Evolutionary conservation across 495 filamentous ascomycete genomes (phyloP).

Genomic region (Hamigera avellanea): DNA sequence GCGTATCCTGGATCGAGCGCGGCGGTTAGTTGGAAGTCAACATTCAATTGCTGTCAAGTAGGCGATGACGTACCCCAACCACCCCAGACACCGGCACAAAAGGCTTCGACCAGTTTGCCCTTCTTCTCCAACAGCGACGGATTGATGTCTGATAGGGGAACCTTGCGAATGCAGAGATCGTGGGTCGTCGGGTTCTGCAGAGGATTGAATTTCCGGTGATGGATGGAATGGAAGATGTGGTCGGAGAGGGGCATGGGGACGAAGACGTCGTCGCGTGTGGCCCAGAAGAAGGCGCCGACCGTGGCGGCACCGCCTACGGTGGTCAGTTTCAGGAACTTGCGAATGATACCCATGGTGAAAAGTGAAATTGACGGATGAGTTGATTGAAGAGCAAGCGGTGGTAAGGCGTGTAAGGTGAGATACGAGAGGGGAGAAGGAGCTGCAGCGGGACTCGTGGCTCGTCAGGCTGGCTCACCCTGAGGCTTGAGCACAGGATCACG

Average conservation of each 20-base stretch:
- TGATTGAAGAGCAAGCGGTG: too few relatives aligned
- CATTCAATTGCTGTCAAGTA: background rate
- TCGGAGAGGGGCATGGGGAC: slow-evolving; percentile 43
- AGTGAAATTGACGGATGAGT: too few relatives aligned
- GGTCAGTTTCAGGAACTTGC: slow-evolving; percentile 27
- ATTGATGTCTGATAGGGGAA: slow-evolving; percentile 51
- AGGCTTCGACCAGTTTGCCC: slow-evolving; percentile 46
- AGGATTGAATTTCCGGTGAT: slow-evolving; percentile 48
- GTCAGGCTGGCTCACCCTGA: too few relatives aligned
- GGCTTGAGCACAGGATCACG: too few relatives aligned
- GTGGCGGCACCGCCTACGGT: slow-evolving; percentile 30
- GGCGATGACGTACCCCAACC: slow-evolving; percentile 41
- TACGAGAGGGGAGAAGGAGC: too few relatives aligned
- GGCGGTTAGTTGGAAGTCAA: background rate
- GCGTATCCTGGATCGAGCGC: slow-evolving; percentile 40
- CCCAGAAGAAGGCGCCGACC: slow-evolving; percentile 28
- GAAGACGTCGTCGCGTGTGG: slow-evolving; percentile 34
- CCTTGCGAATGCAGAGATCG: slow-evolving; percentile 49
- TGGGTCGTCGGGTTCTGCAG: slow-evolving; percentile 47
- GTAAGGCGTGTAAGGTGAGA: too few relatives aligned
- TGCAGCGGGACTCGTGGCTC: too few relatives aligned
- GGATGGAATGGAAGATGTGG: slow-evolving; percentile 45
- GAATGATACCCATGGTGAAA: slow-evolving; percentile 36
- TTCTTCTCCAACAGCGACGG: slow-evolving; percentile 52
- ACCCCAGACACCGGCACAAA: slow-evolving; percentile 56